phyloP scores from a whole-genome alignment of 2,329 filamentous ascomycete species.

The Alternaria sp. region DNA sequence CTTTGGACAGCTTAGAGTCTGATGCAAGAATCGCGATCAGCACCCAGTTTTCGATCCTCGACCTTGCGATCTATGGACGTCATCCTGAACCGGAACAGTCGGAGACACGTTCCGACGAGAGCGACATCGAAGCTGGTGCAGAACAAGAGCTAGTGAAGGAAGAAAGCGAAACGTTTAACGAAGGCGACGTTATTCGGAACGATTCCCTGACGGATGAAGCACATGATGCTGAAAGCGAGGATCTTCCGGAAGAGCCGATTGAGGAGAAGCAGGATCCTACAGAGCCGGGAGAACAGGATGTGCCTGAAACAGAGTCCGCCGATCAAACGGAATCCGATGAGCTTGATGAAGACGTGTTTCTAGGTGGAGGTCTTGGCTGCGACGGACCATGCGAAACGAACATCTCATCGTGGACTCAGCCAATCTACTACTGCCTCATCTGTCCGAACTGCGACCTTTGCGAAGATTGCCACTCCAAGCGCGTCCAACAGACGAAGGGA shows the following conservation, averaged over 20 bases:
- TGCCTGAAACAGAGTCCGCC: too few species aligned
- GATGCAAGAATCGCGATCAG: background rate
- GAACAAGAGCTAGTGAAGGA: background rate
- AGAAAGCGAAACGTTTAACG: background rate
- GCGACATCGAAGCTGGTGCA: background rate
- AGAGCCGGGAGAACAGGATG: background rate
- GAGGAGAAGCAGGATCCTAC: background rate
- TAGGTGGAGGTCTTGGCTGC: background rate
- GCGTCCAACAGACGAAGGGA: background rate
- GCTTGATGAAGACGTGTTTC: background rate
- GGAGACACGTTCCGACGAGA: background rate
- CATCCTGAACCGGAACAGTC: background rate
- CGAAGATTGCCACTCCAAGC: background rate
- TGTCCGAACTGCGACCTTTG: background rate
- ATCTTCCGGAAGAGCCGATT: background rate
- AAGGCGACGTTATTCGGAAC: background rate
- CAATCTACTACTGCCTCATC: slow-evolving; percentile 1
- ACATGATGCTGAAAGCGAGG: background rate
- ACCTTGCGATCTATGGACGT: background rate
- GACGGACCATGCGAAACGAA: background rate
- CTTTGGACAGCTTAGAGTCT: background rate
- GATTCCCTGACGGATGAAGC: background rate
- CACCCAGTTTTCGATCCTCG: background rate
- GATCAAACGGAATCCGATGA: background rate
- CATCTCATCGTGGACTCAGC: background rate